phyloP scores from a whole-genome alignment of 371 early-diverging fungal genomes.

The Quaeritorhiza haematococci region DNA sequence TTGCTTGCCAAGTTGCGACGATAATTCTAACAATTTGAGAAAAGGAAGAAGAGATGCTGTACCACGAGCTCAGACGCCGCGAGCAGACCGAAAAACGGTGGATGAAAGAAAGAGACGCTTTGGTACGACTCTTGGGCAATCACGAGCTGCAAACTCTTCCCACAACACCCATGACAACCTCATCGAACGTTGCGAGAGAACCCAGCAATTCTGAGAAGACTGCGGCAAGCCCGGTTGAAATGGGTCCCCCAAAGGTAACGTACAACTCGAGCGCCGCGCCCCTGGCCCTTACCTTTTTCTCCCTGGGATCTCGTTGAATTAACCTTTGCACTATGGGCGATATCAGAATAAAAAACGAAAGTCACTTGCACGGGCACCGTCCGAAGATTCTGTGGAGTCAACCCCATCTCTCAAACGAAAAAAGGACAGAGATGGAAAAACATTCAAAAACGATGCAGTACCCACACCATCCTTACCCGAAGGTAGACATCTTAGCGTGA shows the following conservation, averaged over 20 bases:
- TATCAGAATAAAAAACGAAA: too few species aligned
- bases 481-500: not conserved
- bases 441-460: not conserved
- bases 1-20: not conserved
- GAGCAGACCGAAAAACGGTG: constrained; percentile 71
- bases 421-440: not conserved
- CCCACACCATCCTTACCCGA: not conserved
- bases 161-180: not conserved
- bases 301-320: too few species aligned
- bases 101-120: constrained; percentile 66
- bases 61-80: constrained; percentile 69
- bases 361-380: too few species aligned
- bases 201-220: not conserved
- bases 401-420: not conserved
- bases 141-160: constrained; percentile 31
- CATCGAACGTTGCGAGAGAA: not conserved
- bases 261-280: too few species aligned
- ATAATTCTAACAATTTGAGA: not conserved
- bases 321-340: too few species aligned
- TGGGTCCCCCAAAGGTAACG: not conserved
- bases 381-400: not conserved
- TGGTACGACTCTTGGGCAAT: constrained; percentile 23
- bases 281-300: too few species aligned
- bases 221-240: not conserved
- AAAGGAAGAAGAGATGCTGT: constrained; percentile 71